These are phyloP conservation scores for Scedosporium boydii DNA, from an alignment of 2,329 filamentous ascomycete genomes.

Conservation along the genomic window DNA sequence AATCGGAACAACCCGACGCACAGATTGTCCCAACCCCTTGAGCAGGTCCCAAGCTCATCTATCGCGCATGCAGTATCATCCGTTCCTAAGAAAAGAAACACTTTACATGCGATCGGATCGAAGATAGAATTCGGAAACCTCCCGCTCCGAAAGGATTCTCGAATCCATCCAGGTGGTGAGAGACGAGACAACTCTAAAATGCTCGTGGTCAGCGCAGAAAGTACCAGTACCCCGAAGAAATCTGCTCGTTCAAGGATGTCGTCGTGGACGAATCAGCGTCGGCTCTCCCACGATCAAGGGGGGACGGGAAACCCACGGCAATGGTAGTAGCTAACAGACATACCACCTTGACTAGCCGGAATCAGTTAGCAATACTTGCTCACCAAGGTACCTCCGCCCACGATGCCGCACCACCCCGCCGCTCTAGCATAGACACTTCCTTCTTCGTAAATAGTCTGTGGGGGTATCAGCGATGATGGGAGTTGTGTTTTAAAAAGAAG, in stretches of 20 bases:
- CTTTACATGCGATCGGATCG: neutral
- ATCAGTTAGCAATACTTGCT: neutral
- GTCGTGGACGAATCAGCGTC: neutral
- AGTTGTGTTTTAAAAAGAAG: neutral
- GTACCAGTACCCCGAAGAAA: neutral
- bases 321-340: neutral
- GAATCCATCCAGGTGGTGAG: neutral
- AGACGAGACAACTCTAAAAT: neutral
- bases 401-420: neutral
- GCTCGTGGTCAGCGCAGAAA: neutral
- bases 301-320: neutral
- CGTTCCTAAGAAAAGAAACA: neutral
- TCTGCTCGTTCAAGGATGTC: neutral
- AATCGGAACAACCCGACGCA: neutral
- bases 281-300: neutral
- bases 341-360: neutral
- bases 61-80: neutral
- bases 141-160: neutral
- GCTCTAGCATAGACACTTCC: neutral
- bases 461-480: neutral
- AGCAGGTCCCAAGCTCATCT: neutral
- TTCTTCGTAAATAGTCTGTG: too few relatives aligned
- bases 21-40: neutral
- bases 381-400: neutral
- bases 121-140: neutral